Percentiles rank a stretch among this genome's conserved stretches.
Conservation (phyloP, 257 asterid species). For the Solanum ossicruentum region DNA sequence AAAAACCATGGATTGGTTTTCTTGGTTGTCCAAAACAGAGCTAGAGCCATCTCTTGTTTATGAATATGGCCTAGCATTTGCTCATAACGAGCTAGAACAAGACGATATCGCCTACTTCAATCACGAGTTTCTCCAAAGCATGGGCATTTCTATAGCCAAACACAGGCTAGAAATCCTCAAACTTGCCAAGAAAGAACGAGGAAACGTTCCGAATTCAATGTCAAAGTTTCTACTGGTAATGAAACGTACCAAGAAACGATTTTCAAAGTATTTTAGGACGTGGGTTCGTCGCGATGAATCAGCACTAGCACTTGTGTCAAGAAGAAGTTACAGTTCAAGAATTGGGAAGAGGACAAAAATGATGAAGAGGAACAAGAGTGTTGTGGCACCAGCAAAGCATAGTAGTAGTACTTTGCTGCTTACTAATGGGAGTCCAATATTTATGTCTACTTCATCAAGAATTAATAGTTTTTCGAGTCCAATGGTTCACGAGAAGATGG, state of each 20-base stretch:
- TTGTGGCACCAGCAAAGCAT: conserved; percentile 3
- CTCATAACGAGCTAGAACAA: conserved; percentile 39
- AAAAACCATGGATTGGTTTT: conserved; percentile 35
- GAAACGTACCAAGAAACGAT: conserved; percentile 38
- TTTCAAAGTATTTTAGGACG: conserved; percentile 30
- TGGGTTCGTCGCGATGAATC: conserved; percentile 37
- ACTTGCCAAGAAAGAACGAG: conserved; percentile 22
- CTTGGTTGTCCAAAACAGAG: conserved; percentile 37
- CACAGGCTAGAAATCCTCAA: conserved; percentile 72
- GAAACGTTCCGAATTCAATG: conserved; percentile 14
- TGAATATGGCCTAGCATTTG: conserved; percentile 27
- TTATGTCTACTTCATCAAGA: conserved; percentile 38
- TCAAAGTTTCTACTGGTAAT: conserved; percentile 42
- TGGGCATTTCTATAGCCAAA: conserved; percentile 49
- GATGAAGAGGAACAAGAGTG: conserved; percentile 38
- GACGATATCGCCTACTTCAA: conserved; percentile 34
- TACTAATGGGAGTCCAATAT: conserved; percentile 44
- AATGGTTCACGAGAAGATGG: conserved; percentile 5
- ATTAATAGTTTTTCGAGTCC: conserved; percentile 40
- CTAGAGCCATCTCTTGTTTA: conserved; percentile 32
- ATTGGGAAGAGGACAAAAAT: conserved; percentile 26
- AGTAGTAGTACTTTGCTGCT: conserved; percentile 27
- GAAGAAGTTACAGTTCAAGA: conserved; percentile 22
- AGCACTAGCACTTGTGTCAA: conserved; percentile 44
- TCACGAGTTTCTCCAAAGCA: conserved; percentile 43